These are phyloP conservation scores for Herpetomonas muscarum DNA, from an alignment of 208 protist genomes.

Conservation along the genomic window DNA sequence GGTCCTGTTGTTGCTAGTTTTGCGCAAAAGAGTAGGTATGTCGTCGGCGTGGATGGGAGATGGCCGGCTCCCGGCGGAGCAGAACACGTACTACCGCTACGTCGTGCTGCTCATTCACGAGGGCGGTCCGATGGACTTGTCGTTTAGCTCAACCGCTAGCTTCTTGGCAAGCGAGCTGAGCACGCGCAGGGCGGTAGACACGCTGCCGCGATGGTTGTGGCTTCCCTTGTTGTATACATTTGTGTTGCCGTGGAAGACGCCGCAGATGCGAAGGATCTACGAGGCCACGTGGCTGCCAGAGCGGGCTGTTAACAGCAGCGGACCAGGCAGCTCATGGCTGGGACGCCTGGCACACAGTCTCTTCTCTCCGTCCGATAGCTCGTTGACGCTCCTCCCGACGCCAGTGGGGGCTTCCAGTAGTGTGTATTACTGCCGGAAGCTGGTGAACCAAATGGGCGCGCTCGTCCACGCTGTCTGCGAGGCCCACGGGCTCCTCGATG, in stretches of 20 bases:
- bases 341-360: too few relatives aligned
- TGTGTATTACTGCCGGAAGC: neutral
- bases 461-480: too few relatives aligned
- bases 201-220: slow-evolving; percentile 27
- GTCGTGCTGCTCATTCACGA: slow-evolving; percentile 33
- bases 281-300: slow-evolving; percentile 11
- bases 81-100: slow-evolving; percentile 27
- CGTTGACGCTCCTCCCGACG: too few relatives aligned
- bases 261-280: slow-evolving; percentile 12
- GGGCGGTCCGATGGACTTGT: slow-evolving; percentile 26
- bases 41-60: neutral
- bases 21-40: neutral
- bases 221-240: slow-evolving; percentile 29
- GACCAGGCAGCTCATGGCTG: too few relatives aligned
- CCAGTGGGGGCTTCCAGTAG: neutral
- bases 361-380: too few relatives aligned
- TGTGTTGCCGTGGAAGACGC: slow-evolving; percentile 21
- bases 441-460: neutral
- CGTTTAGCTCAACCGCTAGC: slow-evolving; percentile 7
- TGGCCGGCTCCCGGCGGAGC: slow-evolving; percentile 1
- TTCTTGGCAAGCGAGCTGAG: slow-evolving; percentile 19
- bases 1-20: neutral
- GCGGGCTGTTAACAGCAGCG: neutral
- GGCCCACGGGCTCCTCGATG: too few relatives aligned
- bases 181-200: slow-evolving; percentile 20